These are phyloP conservation scores for Aspergillus pseudonomiae DNA, from an alignment of 2,329 filamentous ascomycete genomes.

Conservation along the genomic window DNA sequence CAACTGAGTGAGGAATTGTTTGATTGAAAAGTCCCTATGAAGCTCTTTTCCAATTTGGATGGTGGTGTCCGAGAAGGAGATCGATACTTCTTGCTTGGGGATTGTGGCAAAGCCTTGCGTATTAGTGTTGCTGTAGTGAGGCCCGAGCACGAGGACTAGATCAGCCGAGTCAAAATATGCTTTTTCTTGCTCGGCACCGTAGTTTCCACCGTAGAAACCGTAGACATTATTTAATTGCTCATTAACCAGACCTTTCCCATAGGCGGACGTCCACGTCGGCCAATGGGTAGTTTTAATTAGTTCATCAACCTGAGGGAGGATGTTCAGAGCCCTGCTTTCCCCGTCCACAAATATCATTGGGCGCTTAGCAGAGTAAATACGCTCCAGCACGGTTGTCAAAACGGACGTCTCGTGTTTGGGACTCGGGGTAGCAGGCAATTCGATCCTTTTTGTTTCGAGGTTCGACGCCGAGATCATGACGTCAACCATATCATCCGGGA, in stretches of 20 bases:
- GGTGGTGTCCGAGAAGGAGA: slow-evolving; percentile 77
- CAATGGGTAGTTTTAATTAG: slow-evolving; percentile 49
- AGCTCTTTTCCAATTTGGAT: slow-evolving; percentile 70
- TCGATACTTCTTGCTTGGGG: slow-evolving; percentile 73
- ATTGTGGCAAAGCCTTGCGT: slow-evolving; percentile 76
- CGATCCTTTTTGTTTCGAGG: slow-evolving; percentile 22
- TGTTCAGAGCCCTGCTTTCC: slow-evolving; percentile 48
- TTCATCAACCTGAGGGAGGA: slow-evolving; percentile 46
- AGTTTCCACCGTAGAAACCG: slow-evolving; percentile 52
- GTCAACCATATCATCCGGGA: slow-evolving; percentile 58
- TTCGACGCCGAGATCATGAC: slow-evolving; percentile 24
- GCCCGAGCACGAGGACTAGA: slow-evolving; percentile 40
- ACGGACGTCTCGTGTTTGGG: slow-evolving; percentile 18
- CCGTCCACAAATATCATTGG: slow-evolving; percentile 59
- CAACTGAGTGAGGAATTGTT: slow-evolving; percentile 73
- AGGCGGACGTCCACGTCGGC: slow-evolving; percentile 53
- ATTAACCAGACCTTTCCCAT: slow-evolving; percentile 56
- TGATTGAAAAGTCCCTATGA: slow-evolving; percentile 77
- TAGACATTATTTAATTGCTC: slow-evolving; percentile 53
- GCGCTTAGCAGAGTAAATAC: slow-evolving; percentile 50
- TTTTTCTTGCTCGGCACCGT: slow-evolving; percentile 33
- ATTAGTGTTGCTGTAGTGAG: slow-evolving; percentile 48
- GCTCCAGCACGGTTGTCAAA: slow-evolving; percentile 41
- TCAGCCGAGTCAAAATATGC: slow-evolving; percentile 42
- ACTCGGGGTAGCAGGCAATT: slow-evolving; percentile 12